Evolutionary conservation across 2,329 filamentous ascomycete genomes (phyloP), one percentile per base, ranked within the genome.

Genomic region (Fusarium newnesense): DNA sequence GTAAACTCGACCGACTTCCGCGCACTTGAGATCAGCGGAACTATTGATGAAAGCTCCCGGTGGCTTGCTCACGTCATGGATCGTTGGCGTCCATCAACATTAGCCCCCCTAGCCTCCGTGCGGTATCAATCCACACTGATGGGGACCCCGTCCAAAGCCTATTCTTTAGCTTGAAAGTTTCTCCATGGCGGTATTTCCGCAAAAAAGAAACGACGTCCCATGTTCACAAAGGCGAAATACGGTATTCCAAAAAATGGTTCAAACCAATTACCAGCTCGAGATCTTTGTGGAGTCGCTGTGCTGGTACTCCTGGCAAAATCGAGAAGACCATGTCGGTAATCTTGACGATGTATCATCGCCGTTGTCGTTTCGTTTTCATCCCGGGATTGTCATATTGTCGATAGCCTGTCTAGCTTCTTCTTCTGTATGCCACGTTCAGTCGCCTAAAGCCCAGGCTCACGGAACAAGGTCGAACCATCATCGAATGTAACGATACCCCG

Each of bases 21-120:
- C 19, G 18, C 19, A 52, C 39, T 19, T 28, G 37, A 34, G 32
- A 52, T 18, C 34, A 34, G 24, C 21, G 26, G 65, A 44, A 64
- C 24, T 69, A 65, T 60, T 69, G 52, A 47, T n/a, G 43, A 37
- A 28, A 53, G 67, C 43, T 43, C 64, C 40, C 54, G 19, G 49
- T 67, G 67, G 62, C 71, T 74, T 74, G 47, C 44, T 64, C 59
- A 52, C 68, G 63, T 61, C 63, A 60, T 58, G 43, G 37, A 60
- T 58, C 40, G 8, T 39, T 60, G 47, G 50, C 36, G 49, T 60
- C 26, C 57, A 28, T 61, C 44, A 59, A 52, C 24, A 18, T 39
- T 42, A 68, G 34, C 37, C 39, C 60, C 63, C 47, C 34, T 42
- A 68, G 34, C 37, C 39, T 64, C 63, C 47, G 56, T 39, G 63